Percentiles rank a stretch among this genome's conserved stretches.
Conservation (phyloP, 2,329 filamentous ascomycete genomes). For the Tolypocladium paradoxum region DNA sequence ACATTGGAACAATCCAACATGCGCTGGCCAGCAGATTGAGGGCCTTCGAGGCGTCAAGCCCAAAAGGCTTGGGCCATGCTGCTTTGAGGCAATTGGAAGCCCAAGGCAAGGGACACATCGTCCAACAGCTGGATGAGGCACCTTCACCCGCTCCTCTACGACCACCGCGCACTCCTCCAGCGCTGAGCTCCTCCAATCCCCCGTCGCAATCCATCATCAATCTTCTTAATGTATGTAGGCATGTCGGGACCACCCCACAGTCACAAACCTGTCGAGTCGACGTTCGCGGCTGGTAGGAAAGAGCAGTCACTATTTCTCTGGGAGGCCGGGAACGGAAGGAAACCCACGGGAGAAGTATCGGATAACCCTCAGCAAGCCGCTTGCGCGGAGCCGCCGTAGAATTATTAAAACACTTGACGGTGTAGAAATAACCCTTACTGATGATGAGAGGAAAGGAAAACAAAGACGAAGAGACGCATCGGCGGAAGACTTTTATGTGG, state of each 20-base stretch:
- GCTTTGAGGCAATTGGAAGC: not conserved
- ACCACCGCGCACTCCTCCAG: not conserved
- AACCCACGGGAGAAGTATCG: slow-evolving; percentile 31
- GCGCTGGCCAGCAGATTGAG: not conserved
- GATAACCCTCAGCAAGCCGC: slow-evolving; percentile 45
- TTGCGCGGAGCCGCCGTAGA: slow-evolving; percentile 38
- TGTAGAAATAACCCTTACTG: slow-evolving; percentile 36
- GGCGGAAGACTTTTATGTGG: slow-evolving; percentile 9
- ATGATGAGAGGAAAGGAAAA: slow-evolving; percentile 29
- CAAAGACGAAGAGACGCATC: slow-evolving; percentile 4
- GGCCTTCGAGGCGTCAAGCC: not conserved
- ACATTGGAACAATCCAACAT: not conserved
- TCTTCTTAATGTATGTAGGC: not conserved
- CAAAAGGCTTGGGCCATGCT: not conserved
- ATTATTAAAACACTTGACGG: slow-evolving; percentile 39
- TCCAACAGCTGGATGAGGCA: not conserved
- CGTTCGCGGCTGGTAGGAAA: slow-evolving; percentile 33
- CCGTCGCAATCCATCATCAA: not conserved
- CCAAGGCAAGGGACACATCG: not conserved
- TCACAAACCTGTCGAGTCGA: slow-evolving; percentile 29
- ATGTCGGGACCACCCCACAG: slow-evolving; percentile 44
- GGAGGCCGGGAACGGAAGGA: slow-evolving; percentile 47
- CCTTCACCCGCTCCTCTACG: not conserved
- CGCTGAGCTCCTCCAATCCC: not conserved
- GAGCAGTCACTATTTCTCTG: slow-evolving; percentile 32